A percentile compares a stretch with the other conserved stretches of the same genome.
These are phyloP conservation scores for Noccaea caerulescens DNA, from an alignment of 345 rosid species.

Conservation along the genomic window DNA sequence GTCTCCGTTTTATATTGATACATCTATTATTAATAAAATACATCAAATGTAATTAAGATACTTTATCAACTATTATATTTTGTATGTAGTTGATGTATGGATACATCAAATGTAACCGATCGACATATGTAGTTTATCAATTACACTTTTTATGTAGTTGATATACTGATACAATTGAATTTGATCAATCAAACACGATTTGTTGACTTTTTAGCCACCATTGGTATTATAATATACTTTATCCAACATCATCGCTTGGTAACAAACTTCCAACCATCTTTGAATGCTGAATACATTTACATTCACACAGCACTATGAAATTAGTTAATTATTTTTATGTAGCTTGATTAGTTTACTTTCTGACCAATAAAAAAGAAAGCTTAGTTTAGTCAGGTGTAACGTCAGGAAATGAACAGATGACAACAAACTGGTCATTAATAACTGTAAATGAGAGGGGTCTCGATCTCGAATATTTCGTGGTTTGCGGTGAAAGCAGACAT, in stretches of 20 bases:
- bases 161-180: constrained; percentile 11
- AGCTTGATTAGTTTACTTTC: background rate
- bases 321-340: background rate
- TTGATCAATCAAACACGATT: constrained; percentile 18
- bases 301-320: background rate
- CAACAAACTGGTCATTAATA: constrained; percentile 17
- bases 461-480: constrained; percentile 24
- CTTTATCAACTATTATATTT: background rate
- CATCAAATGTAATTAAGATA: background rate
- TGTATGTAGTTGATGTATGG: background rate
- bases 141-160: background rate
- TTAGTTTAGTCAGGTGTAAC: constrained; percentile 13
- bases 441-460: constrained; percentile 3
- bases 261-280: constrained; percentile 12
- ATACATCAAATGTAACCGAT: background rate
- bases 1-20: background rate
- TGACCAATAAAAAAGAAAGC: background rate
- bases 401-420: background rate
- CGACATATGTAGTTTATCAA: background rate
- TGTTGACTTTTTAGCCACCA: constrained; percentile 11
- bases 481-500: constrained; percentile 41
- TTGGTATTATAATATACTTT: background rate
- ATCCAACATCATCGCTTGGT: constrained; percentile 11
- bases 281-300: background rate
- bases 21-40: background rate